Conservation (phyloP, 306 rosid genomes). For the Gillenia trifoliata region DNA sequence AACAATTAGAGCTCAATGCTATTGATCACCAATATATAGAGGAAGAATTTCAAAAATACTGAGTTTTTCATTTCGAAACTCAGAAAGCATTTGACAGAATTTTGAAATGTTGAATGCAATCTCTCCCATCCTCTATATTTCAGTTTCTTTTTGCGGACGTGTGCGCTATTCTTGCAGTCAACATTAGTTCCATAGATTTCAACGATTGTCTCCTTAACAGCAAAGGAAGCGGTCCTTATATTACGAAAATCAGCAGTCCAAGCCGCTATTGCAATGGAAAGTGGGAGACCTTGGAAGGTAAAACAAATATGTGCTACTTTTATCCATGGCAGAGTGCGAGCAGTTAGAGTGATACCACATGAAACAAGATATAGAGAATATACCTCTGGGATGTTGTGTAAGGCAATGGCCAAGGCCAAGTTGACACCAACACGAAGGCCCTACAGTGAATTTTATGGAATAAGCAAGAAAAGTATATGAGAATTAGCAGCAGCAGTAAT, state of each 20-base stretch:
- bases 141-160: neutral
- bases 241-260: neutral
- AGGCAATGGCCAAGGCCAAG: conserved; percentile 95
- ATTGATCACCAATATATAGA: too few species aligned
- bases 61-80: too few species aligned
- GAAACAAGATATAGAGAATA: conserved; percentile 9
- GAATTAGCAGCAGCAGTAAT: neutral
- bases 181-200: neutral
- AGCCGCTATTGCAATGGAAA: neutral
- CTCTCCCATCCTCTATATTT: neutral
- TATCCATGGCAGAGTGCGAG: conserved; percentile 6
- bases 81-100: too few species aligned
- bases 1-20: too few species aligned
- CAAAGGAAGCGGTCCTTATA: neutral
- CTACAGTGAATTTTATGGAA: conserved; percentile 36
- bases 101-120: too few species aligned
- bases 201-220: neutral
- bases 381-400: conserved; percentile 99
- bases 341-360: neutral
- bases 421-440: conserved; percentile 95
- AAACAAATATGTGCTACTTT: neutral
- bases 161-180: neutral
- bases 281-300: neutral
- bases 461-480: conserved; percentile 20
- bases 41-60: too few species aligned